Evolutionary conservation across 768 basidiomycete species (phyloP).

Genomic region (Cystofilobasidium capitatum): DNA sequence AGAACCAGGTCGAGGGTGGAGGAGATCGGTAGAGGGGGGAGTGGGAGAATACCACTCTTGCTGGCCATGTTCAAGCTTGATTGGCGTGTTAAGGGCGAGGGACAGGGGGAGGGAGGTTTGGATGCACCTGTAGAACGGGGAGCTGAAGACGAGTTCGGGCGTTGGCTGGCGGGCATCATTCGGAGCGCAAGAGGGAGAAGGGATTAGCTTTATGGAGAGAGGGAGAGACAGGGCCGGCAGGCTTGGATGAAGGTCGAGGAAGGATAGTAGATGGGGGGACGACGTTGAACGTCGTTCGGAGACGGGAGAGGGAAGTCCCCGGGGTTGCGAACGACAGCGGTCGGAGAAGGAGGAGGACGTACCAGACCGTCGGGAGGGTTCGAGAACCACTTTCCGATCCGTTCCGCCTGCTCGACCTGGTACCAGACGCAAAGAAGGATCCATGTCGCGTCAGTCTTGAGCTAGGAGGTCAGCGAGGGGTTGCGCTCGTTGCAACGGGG

Average conservation of each 20-base stretch:
- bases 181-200: not conserved
- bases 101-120: slow-evolving; percentile 35
- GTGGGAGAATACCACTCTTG: slow-evolving; percentile 40
- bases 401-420: slow-evolving; percentile 2
- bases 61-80: slow-evolving; percentile 38
- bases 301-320: slow-evolving; percentile 17
- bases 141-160: slow-evolving; percentile 36
- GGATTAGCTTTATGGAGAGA: too few species aligned
- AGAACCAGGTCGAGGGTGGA: slow-evolving; percentile 37
- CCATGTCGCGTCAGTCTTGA: not conserved
- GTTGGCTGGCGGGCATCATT: slow-evolving; percentile 29
- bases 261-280: slow-evolving; percentile 33
- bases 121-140: slow-evolving; percentile 40
- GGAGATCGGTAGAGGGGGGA: slow-evolving; percentile 22
- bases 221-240: not conserved
- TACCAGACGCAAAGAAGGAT: not conserved
- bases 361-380: slow-evolving; percentile 24
- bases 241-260: slow-evolving; percentile 23
- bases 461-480: not conserved
- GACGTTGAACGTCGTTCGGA: slow-evolving; percentile 33
- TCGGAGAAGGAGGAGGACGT: slow-evolving; percentile 23
- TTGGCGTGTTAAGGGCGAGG: slow-evolving; percentile 23
- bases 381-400: slow-evolving; percentile 1
- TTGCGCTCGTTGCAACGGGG: too few species aligned
- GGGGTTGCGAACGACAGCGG: too few species aligned